A percentile compares a stretch with the other conserved stretches of the same genome.
These are phyloP conservation scores for Syzygium grande DNA, from an alignment of 345 rosid genomes.

Conservation along the genomic window DNA sequence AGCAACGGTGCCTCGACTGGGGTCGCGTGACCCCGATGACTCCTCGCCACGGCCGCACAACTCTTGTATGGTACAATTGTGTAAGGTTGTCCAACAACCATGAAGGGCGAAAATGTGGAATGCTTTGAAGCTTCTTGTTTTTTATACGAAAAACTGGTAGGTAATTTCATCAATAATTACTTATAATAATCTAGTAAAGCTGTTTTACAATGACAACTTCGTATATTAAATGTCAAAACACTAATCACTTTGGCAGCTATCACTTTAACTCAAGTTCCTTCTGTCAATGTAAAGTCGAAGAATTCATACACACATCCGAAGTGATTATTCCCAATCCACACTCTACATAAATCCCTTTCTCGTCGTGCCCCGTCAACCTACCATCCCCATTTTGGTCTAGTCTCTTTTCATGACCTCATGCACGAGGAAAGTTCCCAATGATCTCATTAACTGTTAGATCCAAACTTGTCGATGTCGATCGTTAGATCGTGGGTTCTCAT, in stretches of 20 bases:
- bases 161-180: not conserved
- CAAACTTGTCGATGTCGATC: not conserved
- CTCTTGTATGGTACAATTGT: not conserved
- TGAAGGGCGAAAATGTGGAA: not conserved
- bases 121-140: not conserved
- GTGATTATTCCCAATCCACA: not conserved
- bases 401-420: not conserved
- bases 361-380: not conserved
- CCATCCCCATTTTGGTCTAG: not conserved
- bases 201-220: not conserved
- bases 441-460: not conserved
- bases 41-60: not conserved
- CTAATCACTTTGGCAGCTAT: not conserved
- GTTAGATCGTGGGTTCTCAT: not conserved
- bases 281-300: not conserved
- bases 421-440: not conserved
- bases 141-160: rapidly evolving
- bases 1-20: not conserved
- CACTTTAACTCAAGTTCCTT: not conserved
- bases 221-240: not conserved
- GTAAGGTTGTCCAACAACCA: not conserved
- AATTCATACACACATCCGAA: not conserved
- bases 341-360: not conserved
- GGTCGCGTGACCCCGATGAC: not conserved
- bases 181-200: not conserved